Base-by-base conservation (phyloP, 2,329 filamentous ascomycete genomes). In the Penicillium crustosum region DNA sequence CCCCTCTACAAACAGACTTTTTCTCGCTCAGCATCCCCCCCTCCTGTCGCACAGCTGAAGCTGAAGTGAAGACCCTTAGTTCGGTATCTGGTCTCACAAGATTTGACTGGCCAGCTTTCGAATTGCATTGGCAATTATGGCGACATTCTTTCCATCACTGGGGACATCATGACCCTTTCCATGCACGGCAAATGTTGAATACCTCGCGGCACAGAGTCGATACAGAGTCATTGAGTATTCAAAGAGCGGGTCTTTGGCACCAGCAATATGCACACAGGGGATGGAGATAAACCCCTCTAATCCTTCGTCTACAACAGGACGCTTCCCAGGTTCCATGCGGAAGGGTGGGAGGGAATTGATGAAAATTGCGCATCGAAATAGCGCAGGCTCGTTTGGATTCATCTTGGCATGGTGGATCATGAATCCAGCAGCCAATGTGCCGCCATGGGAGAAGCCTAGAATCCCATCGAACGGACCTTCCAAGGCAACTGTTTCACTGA, bases 361-460 rank as follows among this genome's bases (percentile, higher is more conserved):
- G 49, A 75, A 72, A 31, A 74, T 67, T 15, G 73, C 72, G 43
- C 71, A 73, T 35, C 68, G 67, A 56, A 75, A 70, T 3, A 66
- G 59, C 3, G 64, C 61, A 19, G 62, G 52, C 17, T 63, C 59
- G 5, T 61, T 47, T 23, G 67, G 66, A 23, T 59, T 60, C 13
- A 62, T 58, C 50, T 69, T 66, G 7, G 68, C 66, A 27, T 70
- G 66, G 17, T 72, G 66, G 36, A 70, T 63, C 19, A 75, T 61
- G 41, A 69, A 70, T 3, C 62, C 63, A 3, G 66, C 63, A 2
- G 72, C 71, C 35, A 75, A 55, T 12, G 71, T 70, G 15, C 66
- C 73, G 8, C 73, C 73, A 39, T 75, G 70, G 12, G 69, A 73
- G 59, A 75, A 75, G 29, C 73, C 73, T 21, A 75, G 59, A 41